Base-by-base conservation (phyloP, 2,329 filamentous ascomycete species). In the Aurifilum marmelostoma region DNA sequence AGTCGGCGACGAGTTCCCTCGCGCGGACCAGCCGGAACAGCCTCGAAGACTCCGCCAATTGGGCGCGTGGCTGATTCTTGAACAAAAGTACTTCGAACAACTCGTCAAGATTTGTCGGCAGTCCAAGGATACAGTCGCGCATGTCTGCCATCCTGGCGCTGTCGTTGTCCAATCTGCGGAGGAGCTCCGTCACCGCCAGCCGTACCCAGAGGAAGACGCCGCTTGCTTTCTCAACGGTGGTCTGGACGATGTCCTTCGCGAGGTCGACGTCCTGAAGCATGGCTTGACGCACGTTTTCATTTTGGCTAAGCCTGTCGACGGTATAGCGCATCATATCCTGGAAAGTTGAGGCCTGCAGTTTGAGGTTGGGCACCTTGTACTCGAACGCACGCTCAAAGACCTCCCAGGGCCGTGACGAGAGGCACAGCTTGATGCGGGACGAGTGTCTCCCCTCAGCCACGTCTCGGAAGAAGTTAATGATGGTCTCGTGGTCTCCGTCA, bases 21-120 rank as follows among this genome's bases (percentile, higher is more conserved):
- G 77, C 76, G 11, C 74, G 71, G 2, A 79, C 73, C 4, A 80
- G 74, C 34, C 73, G 72, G 61, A 79, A 79, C 3, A 79, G 32
- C 1, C 71, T 61, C 2, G 75, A 73, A 0, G 78, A 71, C 21
- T 76, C 72, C 1, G 60, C 43, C 3, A 76, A 63, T 11, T 75
- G 50, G 0, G 47, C 16, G 0, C 14, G 2, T 0, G 67, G 71
- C 63, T 77, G 77, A 61, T 75, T 71, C 16, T 72, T 56, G 52
- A 80, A 79, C 1, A 79, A 56, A 1, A 79, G 69, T 50, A 75
- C 74, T n/a, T 72, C 61, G 39, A 79, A 79, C 0, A 79, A 67
- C 0, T 74, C 71, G 24, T 76, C 75, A 0, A 79, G 69, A 0
- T 78, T 74, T 0, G 68, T 69, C 0, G 77, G 75, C 1, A 79